Conservation (phyloP, 805 yeast species). For the Lipomyces oligophaga region DNA sequence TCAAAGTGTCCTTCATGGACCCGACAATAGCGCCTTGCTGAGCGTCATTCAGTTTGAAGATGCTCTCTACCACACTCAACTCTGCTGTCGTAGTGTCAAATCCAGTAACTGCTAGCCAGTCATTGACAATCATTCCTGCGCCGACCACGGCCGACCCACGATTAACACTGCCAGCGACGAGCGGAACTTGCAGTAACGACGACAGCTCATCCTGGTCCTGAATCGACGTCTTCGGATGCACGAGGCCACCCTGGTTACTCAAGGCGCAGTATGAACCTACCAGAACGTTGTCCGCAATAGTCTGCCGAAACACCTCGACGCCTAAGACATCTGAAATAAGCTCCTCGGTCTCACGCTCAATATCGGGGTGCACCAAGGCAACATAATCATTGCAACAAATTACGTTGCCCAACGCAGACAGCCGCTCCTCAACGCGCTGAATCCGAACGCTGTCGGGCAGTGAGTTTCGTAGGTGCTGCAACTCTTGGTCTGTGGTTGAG, state of each 20-base stretch:
- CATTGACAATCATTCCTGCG: conserved; percentile 98
- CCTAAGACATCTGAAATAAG: conserved; percentile 96
- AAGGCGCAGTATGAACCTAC: conserved; percentile 95
- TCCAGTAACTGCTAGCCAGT: conserved; percentile 96
- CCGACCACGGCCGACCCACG: conserved; percentile 98
- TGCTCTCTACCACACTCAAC: conserved; percentile 91
- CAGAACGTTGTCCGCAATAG: conserved; percentile 95
- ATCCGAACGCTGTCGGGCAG: conserved; percentile 93
- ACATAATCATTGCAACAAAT: conserved; percentile 98
- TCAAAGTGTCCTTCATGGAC: conserved; percentile 83
- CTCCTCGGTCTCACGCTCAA: conserved; percentile 98
- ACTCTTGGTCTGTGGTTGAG: conserved; percentile 96
- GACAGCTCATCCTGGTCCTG: conserved; percentile 98
- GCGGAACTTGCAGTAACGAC: conserved; percentile 90
- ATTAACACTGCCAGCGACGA: conserved; percentile 97
- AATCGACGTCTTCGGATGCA: conserved; percentile 94
- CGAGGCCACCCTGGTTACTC: conserved; percentile 96
- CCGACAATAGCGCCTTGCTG: conserved; percentile 83
- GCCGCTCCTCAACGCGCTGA: conserved; percentile 96
- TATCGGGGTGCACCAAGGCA: conserved; percentile 98
- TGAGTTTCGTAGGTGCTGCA: conserved; percentile 93
- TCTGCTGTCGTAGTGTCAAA: conserved; percentile 98
- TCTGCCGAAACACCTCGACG: conserved; percentile 98
- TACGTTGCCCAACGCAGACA: conserved; percentile 95
- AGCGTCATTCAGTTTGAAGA: conserved; percentile 88